Conservation (phyloP, 139 green algal species). For the Chlorella sp. region DNA sequence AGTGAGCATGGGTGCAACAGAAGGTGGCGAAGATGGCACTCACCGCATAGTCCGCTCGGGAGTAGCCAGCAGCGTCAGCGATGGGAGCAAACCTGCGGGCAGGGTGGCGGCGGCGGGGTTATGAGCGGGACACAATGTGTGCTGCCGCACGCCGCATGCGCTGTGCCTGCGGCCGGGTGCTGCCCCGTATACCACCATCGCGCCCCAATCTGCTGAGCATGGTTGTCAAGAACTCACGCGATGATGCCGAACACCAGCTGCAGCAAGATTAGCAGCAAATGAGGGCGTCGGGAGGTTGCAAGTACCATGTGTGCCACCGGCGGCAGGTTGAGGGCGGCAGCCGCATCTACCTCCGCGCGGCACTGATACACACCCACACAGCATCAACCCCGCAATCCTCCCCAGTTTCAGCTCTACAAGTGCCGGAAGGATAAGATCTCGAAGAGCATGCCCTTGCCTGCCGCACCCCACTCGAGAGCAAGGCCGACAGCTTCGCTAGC, state of each 20-base stretch:
- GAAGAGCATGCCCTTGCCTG: neutral
- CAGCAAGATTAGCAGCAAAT: neutral
- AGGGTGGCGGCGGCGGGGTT: neutral
- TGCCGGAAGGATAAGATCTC: neutral
- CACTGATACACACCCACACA: neutral
- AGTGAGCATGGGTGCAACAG: neutral
- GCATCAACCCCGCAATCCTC: neutral
- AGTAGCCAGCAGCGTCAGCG: constrained; percentile 7
- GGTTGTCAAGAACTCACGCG: neutral
- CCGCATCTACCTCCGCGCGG: too few relatives aligned
- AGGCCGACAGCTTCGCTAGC: too few relatives aligned
- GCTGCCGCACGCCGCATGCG: neutral
- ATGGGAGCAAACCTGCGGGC: constrained; percentile 17
- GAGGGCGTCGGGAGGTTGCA: neutral
- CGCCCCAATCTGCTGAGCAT: neutral
- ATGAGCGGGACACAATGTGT: neutral
- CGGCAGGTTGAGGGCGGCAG: too few relatives aligned
- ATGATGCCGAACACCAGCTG: constrained; percentile 24
- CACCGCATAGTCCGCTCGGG: constrained; percentile 13
- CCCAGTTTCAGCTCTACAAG: neutral
- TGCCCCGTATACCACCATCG: neutral
- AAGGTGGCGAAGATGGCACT: neutral
- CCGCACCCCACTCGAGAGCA: neutral
- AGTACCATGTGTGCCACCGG: neutral
- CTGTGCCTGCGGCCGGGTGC: too few relatives aligned